Evolutionary conservation across 2,329 filamentous ascomycete species (phyloP), one percentile per base, ranked within the genome.

Genomic region (Aureobasidium subglaciale): DNA sequence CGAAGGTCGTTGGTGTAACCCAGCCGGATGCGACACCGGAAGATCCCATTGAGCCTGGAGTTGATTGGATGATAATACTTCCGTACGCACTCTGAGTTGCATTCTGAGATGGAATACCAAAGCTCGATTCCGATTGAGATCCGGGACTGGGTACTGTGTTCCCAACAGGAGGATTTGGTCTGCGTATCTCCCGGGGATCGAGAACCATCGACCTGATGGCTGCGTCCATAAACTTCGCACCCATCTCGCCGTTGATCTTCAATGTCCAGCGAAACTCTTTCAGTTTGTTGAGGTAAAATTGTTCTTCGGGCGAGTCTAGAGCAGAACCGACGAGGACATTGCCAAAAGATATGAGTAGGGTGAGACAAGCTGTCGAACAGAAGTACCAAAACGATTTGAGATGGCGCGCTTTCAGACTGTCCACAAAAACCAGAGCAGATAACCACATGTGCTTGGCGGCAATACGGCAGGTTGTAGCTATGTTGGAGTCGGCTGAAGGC

Each of bases 341-440:
- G 29, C 71, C 70, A 52, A 74, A 73, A 1, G 70, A 68, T 9
- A 72, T 70, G 8, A 75, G 65, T n/a, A 75, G 64, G 1, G 69
- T 68, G 49, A 74, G 70, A 58, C 70, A 71, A 61, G 72, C 71
- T 24, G 70, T 70, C 4, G 73, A 73, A 5, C 71, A 68, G 15
- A 71, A 75, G 57, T 73, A 75, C 74, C 74, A 77, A 63, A 76
- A 76, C 0, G 73, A 73, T 32, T 73, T 70, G 7, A 76, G 66
- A 43, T 77, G 74, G 29, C 73, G 71, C 5, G 72, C 70, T 34
- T 72, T 71, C 5, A 77, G 64, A 16, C 67, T 63, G 30, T 73
- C 69, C n/a, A 76, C 67, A 56, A 77, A 75, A 16, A 70, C 69
- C 59, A 75, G 72, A n/a, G 73, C 72, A 15, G 70, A 73, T 32